Base-by-base conservation (phyloP, 2,329 filamentous ascomycete species). In the Epichloe baconii region DNA sequence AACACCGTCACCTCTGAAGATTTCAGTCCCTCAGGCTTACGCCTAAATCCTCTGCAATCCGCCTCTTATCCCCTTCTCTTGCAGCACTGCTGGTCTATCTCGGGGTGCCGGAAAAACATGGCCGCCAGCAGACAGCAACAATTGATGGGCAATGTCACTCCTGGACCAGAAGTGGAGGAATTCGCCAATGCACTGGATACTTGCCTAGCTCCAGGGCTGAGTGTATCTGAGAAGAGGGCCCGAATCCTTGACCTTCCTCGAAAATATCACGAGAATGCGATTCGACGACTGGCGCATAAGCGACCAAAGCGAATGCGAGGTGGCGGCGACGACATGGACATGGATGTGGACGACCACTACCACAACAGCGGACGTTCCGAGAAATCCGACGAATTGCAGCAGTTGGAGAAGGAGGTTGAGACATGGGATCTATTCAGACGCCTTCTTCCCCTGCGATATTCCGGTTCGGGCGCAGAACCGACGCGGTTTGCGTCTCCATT, bases 391-490 rank as follows among this genome's bases (percentile, higher is more conserved):
- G 59, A 66, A 46, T 61, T 58, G 47, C 62, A 55, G 77, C 61
- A 77, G 51, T 85, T 88, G 75, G 82, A 94, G 66, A 77, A 85
- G 56, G 93, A 98, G 67, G 80, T 83, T 41, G 88, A 94, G 60
- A 93, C 89, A 0, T 98, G 93, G 93, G 83, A 94, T 62, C 74
- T 97, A 31, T 71, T 97, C 53, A 78, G 82, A 47, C 78, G 86
- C 40, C 73, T 95, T 54, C 76, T 95, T 48, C 81, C 84, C 11
- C 67, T 88, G 56, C 78, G 86, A 59, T 83, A 88, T 62, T 70
- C 74, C 37, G 55, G 62, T 15, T 55, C 58, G 23, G 56, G 54
- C 23, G 34, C 52, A 15, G 52, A 53, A 26, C 60, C 53, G 67
- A 70, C 50, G 57, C 65, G 57, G 63, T 64, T 50, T 56, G 61